Percentiles rank a stretch among this genome's conserved stretches.
Evolutionary conservation across 106 monocot species (phyloP).

Genomic region (Dactylorhiza incarnata): DNA sequence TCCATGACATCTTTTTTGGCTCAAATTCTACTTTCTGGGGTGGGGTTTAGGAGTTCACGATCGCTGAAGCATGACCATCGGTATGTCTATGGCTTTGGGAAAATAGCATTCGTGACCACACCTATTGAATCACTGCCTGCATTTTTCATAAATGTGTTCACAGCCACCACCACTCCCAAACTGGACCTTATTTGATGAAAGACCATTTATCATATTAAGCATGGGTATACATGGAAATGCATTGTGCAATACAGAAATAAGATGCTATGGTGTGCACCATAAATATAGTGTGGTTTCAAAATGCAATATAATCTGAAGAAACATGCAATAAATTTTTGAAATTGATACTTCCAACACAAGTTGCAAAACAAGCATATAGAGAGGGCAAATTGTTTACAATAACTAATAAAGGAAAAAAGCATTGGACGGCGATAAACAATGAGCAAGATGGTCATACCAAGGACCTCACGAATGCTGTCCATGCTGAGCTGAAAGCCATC

Average conservation of each 20-base stretch:
- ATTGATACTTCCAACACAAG: neutral
- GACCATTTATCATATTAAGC: too few relatives aligned
- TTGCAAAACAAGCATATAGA: neutral
- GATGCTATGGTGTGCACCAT: neutral
- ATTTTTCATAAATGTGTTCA: too few relatives aligned
- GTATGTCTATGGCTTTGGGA: too few relatives aligned
- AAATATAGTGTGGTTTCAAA: neutral
- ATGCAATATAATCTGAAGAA: neutral
- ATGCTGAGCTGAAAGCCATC: conserved; percentile 76
- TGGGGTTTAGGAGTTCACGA: too few relatives aligned
- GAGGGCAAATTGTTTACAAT: neutral
- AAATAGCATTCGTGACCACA: too few relatives aligned
- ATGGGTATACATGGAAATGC: too few relatives aligned
- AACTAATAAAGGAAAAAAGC: neutral
- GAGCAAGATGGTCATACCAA: conserved; percentile 30
- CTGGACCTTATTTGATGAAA: too few relatives aligned
- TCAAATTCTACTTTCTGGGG: too few relatives aligned
- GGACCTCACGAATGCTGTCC: conserved; percentile 46
- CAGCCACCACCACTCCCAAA: too few relatives aligned
- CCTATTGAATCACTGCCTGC: too few relatives aligned
- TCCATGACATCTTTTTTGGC: too few relatives aligned
- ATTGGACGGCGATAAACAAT: neutral
- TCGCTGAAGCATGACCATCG: too few relatives aligned
- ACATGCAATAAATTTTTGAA: neutral
- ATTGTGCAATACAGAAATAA: neutral